A percentile compares a stretch with the other conserved stretches of the same genome.
phyloP scores from a whole-genome alignment of 768 basidiomycete genomes.

The Hypsizygus marmoreus region DNA sequence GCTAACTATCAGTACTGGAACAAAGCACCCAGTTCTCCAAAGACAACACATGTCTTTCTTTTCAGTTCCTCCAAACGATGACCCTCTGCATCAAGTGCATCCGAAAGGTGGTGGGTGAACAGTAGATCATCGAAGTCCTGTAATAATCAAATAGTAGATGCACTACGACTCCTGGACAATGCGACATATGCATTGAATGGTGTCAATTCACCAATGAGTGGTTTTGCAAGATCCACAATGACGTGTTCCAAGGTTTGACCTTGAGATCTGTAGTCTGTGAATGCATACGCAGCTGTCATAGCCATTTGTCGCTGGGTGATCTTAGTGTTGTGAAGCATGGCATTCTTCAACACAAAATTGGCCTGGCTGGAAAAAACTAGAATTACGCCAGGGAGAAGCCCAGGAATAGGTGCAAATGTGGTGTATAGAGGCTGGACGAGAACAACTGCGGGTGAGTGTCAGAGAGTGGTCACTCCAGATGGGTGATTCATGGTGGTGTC shows the following conservation, averaged over 20 bases:
- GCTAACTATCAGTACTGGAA: no score
- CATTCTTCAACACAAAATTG: conserved; percentile 1
- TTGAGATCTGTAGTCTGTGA: conserved; percentile 42
- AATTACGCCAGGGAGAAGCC: conserved; percentile 25
- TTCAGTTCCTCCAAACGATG: no score
- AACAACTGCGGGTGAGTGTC: conserved; percentile 30
- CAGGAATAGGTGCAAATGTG: conserved; percentile 17
- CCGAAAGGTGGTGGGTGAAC: conserved; percentile 22
- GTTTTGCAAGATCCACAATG: conserved; percentile 34
- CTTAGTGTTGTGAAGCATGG: not conserved
- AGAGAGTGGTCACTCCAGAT: conserved; percentile 14
- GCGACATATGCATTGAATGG: no score
- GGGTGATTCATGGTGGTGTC: not conserved
- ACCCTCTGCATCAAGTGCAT: conserved; percentile 20
- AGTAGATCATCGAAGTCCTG: conserved; percentile 27
- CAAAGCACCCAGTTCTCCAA: no score
- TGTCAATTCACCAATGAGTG: conserved; percentile 25
- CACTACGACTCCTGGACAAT: conserved; percentile 30
- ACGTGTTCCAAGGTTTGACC: conserved; percentile 38
- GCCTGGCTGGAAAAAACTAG: conserved; percentile 18
- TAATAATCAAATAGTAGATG: conserved; percentile 28
- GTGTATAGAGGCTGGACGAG: conserved; percentile 28
- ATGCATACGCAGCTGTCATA: conserved; percentile 35
- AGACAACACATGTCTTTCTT: no score
- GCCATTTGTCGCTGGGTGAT: conserved; percentile 29